Conservation (phyloP, 257 asterid species). For the Solanum chilense region DNA sequence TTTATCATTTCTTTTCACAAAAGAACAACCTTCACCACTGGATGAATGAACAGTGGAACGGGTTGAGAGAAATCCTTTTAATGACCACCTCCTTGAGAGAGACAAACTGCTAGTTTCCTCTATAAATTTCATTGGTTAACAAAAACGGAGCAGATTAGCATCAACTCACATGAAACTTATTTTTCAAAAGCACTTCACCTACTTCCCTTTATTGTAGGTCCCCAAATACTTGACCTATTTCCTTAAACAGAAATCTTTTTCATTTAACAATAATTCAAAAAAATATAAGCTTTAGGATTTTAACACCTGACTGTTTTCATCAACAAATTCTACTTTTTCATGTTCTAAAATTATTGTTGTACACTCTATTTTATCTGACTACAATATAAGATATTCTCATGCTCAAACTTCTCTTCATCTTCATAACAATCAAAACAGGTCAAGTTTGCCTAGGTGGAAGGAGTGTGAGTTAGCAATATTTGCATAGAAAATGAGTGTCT, state of each 20-base stretch:
- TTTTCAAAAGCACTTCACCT: background rate
- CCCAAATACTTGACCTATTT: background rate
- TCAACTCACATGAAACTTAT: background rate
- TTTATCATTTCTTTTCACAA: background rate
- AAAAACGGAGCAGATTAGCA: background rate
- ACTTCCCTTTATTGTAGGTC: background rate
- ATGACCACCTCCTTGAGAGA: background rate
- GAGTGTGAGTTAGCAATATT: background rate
- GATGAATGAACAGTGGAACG: background rate
- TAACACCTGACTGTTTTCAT: background rate
- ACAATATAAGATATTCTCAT: background rate
- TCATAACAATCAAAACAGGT: background rate
- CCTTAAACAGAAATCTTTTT: background rate
- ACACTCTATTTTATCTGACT: background rate
- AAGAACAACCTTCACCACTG: background rate
- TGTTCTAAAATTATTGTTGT: background rate
- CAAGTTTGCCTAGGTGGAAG: background rate
- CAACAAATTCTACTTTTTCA: background rate
- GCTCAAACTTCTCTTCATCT: background rate
- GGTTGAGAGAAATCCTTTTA: background rate
- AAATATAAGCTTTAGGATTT: background rate
- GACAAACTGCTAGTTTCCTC: background rate
- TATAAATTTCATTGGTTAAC: background rate
- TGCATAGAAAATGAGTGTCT: background rate
- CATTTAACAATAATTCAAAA: background rate